These are phyloP conservation scores for Penicillium sp. DNA, from an alignment of 2,329 filamentous ascomycete species.

Conservation along the genomic window DNA sequence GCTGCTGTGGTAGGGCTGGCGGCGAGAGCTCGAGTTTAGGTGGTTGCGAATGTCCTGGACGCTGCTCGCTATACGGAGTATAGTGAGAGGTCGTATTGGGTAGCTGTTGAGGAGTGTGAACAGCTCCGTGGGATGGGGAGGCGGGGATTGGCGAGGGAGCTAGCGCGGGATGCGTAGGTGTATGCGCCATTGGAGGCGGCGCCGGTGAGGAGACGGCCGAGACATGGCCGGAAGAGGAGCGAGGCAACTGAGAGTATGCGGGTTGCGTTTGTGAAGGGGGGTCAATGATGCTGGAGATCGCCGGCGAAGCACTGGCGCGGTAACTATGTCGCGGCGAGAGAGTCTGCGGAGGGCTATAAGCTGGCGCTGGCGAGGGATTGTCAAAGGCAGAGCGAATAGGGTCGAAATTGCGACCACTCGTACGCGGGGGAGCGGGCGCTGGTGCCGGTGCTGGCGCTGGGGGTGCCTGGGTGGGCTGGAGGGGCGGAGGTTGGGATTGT, in stretches of 20 bases:
- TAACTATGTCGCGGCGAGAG: constrained; percentile 58
- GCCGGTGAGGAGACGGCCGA: constrained; percentile 36
- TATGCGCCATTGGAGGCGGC: constrained; percentile 33
- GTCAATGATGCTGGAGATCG: constrained; percentile 89
- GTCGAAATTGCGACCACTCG: constrained; percentile 85
- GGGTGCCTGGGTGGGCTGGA: constrained; percentile 43
- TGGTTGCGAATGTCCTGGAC: constrained; percentile 33
- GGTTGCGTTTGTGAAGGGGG: constrained; percentile 53
- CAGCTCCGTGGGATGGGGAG: constrained; percentile 32
- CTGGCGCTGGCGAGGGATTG: constrained; percentile 44
- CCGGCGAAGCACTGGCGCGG: constrained; percentile 85
- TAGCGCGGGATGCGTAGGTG: constrained; percentile 33
- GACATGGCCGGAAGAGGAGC: constrained; percentile 38
- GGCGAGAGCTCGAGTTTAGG: constrained; percentile 31
- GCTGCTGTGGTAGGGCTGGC: constrained; percentile 26
- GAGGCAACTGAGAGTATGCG: constrained; percentile 37
- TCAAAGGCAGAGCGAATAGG: constrained; percentile 77
- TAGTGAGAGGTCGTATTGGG: constrained; percentile 20
- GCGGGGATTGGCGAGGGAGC: constrained; percentile 34
- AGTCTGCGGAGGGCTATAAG: constrained; percentile 54
- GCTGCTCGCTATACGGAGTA: constrained; percentile 34
- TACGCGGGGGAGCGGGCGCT: constrained; percentile 52
- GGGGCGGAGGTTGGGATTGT: constrained; percentile 53
- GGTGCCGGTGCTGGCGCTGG: constrained; percentile 27
- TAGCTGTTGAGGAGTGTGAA: constrained; percentile 27